These are phyloP conservation scores for Phytophthora tentaculata DNA, from an alignment of 352 stramenopile species.

Conservation along the genomic window DNA sequence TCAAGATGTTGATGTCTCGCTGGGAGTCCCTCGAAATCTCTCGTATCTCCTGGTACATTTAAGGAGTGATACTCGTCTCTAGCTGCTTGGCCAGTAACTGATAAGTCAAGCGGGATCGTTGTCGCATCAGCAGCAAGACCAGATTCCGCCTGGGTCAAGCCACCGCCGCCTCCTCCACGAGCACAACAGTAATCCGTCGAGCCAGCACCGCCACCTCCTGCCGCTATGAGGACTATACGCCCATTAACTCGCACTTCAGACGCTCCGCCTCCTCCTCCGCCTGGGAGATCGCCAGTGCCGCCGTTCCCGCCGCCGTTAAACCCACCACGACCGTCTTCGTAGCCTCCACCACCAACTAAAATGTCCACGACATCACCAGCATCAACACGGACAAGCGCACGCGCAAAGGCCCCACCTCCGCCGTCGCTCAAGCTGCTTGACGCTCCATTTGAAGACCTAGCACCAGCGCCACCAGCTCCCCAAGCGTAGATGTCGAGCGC, in stretches of 20 bases:
- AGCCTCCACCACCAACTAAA: conserved; percentile 64
- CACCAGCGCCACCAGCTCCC: conserved; percentile 76
- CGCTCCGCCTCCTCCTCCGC: conserved; percentile 70
- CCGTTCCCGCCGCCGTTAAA: conserved; percentile 76
- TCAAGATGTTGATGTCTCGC: conserved; percentile 61
- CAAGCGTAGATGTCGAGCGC: conserved; percentile 76
- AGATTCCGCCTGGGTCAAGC: conserved; percentile 42
- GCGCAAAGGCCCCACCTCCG: conserved; percentile 77
- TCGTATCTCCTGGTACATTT: conserved; percentile 53
- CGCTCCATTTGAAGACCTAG: conserved; percentile 20
- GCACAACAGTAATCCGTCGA: conserved; percentile 82
- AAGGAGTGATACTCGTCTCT: conserved; percentile 68
- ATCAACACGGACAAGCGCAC: conserved; percentile 54
- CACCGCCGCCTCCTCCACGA: conserved; percentile 70
- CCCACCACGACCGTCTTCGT: conserved; percentile 47
- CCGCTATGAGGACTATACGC: conserved; percentile 65
- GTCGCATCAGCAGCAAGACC: conserved; percentile 46
- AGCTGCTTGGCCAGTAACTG: conserved; percentile 25
- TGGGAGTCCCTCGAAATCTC: conserved; percentile 51
- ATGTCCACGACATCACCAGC: conserved; percentile 57
- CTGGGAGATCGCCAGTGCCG: conserved; percentile 55
- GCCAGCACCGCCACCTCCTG: conserved; percentile 73
- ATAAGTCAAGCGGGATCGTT: conserved; percentile 51
- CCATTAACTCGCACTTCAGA: conserved; percentile 58
- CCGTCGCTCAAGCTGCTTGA: conserved; percentile 44